A percentile compares a stretch with the other conserved stretches of the same genome.
phyloP scores from a whole-genome alignment of 1,139 yeast species.

The Geotrichum australiense region DNA sequence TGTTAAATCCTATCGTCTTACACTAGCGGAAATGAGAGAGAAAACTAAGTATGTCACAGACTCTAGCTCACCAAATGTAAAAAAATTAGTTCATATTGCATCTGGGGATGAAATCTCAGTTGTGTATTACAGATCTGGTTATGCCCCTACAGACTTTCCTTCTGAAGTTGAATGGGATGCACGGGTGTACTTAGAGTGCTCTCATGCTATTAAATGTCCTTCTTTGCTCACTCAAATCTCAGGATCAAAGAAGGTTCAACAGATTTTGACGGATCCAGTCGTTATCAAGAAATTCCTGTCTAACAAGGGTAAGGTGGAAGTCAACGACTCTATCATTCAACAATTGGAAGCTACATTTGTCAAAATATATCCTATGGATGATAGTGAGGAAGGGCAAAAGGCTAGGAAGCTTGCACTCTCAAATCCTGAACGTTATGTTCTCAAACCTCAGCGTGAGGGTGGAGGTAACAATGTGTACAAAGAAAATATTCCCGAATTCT shows the following conservation, averaged over 20 bases:
- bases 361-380: conserved; percentile 75
- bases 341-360: conserved; percentile 63
- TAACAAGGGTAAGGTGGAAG: conserved; percentile 36
- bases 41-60: conserved; percentile 33
- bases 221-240: conserved; percentile 80
- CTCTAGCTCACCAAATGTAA: conserved; percentile 6
- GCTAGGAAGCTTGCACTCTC: conserved; percentile 68
- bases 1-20: conserved; percentile 56
- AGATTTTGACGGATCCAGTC: conserved; percentile 57
- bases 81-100: conserved; percentile 41
- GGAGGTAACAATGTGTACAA: conserved; percentile 90
- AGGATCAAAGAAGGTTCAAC: conserved; percentile 92
- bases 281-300: conserved; percentile 40
- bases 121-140: conserved; percentile 86
- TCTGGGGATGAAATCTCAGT: conserved; percentile 72
- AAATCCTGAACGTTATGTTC: conserved; percentile 62
- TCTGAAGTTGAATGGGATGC: conserved; percentile 65
- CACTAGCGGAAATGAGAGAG: conserved; percentile 52
- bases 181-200: conserved; percentile 61
- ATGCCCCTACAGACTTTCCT: conserved; percentile 70
- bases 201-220: conserved; percentile 86
- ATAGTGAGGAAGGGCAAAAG: conserved; percentile 48
- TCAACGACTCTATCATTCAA: conserved; percentile 27
- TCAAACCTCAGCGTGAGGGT: conserved; percentile 97
- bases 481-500: conserved; percentile 68